Evolutionary conservation across 2,329 filamentous ascomycete genomes (phyloP).

Genomic region (Scytalidium lignicola): DNA sequence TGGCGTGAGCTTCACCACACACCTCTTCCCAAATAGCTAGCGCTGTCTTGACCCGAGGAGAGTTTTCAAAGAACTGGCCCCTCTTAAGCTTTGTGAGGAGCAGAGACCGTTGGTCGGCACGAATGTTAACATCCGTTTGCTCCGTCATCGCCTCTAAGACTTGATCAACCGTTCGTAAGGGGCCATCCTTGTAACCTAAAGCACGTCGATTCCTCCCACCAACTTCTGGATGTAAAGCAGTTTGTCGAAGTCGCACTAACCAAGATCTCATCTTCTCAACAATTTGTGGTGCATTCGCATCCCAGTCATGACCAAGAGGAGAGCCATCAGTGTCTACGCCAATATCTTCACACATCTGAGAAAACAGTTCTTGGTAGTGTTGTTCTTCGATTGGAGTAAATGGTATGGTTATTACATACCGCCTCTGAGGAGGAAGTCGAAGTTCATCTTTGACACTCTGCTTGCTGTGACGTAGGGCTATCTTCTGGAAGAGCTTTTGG

Average conservation of each 20-base stretch:
- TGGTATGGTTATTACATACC: constrained; percentile 82
- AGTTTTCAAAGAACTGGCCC: constrained; percentile 77
- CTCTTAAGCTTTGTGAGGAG: constrained; percentile 59
- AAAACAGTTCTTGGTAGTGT: constrained; percentile 73
- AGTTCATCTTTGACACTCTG: constrained; percentile 74
- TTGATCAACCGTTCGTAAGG: constrained; percentile 76
- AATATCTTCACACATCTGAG: constrained; percentile 67
- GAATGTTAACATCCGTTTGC: constrained; percentile 64
- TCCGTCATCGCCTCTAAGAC: constrained; percentile 91
- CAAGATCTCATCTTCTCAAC: constrained; percentile 74
- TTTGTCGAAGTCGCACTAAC: constrained; percentile 73
- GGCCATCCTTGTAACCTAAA: constrained; percentile 57
- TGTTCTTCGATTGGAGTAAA: constrained; percentile 90
- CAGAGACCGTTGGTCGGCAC: constrained; percentile 62
- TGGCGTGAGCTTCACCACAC: constrained; percentile 38
- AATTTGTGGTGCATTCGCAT: constrained; percentile 49
- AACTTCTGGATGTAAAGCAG: constrained; percentile 80
- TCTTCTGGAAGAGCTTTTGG: constrained; percentile 59
- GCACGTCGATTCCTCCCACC: constrained; percentile 61
- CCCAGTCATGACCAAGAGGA: constrained; percentile 58
- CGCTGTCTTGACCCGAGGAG: constrained; percentile 61
- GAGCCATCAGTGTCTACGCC: constrained; percentile 60
- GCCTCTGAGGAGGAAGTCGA: constrained; percentile 72
- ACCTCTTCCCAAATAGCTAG: constrained; percentile 64
- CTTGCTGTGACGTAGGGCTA: constrained; percentile 84